These are phyloP conservation scores for Zasmidium angulare DNA, from an alignment of 2,329 filamentous ascomycete species.

Conservation along the genomic window DNA sequence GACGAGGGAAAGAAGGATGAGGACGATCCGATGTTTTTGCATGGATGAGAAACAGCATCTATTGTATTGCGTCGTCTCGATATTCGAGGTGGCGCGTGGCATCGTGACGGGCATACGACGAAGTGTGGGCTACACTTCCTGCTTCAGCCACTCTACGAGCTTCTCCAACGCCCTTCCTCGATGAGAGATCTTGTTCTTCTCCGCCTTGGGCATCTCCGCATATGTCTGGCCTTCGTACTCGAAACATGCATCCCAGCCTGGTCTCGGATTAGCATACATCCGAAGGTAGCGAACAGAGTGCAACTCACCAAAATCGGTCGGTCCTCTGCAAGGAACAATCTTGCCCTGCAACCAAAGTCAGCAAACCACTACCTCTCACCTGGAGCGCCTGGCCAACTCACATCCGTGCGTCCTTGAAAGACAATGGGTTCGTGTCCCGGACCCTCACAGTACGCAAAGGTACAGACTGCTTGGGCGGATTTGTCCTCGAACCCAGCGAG, in stretches of 20 bases:
- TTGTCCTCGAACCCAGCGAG: constrained; percentile 88
- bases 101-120: neutral
- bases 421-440: constrained; percentile 80
- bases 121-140: constrained; percentile 25
- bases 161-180: constrained; percentile 83
- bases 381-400: constrained; percentile 43
- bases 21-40: constrained; percentile 36
- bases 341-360: constrained; percentile 56
- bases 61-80: neutral
- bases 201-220: constrained; percentile 87
- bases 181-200: constrained; percentile 93
- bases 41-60: constrained; percentile 26
- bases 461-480: constrained; percentile 88
- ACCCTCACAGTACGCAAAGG: constrained; percentile 86
- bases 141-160: constrained; percentile 70
- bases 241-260: constrained; percentile 95
- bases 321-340: constrained; percentile 81
- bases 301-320: constrained; percentile 73
- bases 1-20: constrained; percentile 32
- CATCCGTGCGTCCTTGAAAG: constrained; percentile 87
- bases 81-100: neutral
- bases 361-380: neutral
- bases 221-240: constrained; percentile 91
- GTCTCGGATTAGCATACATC: constrained; percentile 19
- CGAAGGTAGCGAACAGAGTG: neutral